phyloP scores from a whole-genome alignment of 768 basidiomycete species.

The Tulasnella sp. region DNA sequence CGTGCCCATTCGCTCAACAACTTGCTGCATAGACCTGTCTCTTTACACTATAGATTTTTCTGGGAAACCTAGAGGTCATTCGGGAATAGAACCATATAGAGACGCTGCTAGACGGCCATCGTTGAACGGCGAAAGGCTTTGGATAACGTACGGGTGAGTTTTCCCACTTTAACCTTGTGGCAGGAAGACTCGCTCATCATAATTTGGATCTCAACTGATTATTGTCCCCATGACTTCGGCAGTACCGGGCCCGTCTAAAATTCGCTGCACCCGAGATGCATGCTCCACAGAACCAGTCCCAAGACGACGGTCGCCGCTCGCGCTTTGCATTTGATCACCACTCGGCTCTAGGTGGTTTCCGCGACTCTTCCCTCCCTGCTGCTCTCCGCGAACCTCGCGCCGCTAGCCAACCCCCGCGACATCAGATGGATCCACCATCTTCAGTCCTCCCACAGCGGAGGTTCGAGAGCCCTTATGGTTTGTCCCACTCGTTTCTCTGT shows the following conservation, averaged over 20 bases:
- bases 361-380: slow-evolving; percentile 10
- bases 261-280: background rate
- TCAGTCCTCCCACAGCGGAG: background rate
- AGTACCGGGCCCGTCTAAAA: no score
- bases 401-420: slow-evolving; percentile 16
- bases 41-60: slow-evolving; percentile 1
- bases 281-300: slow-evolving; percentile 11
- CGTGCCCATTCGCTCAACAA: background rate
- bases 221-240: no score
- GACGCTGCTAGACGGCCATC: no score
- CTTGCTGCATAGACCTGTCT: background rate
- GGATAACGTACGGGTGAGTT: no score
- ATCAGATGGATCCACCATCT: background rate
- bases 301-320: slow-evolving; percentile 16
- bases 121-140: no score
- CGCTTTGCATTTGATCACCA: slow-evolving; percentile 13
- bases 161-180: no score
- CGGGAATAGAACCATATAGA: no score
- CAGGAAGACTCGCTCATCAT: no score
- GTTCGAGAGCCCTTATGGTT: slow-evolving; percentile 12
- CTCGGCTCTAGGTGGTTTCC: background rate
- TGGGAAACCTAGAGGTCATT: no score
- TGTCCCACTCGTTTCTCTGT: background rate
- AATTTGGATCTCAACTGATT: no score
- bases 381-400: slow-evolving; percentile 11